Evolutionary conservation across 371 early-diverging fungal species (phyloP).

Genomic region (Mucor sp.): DNA sequence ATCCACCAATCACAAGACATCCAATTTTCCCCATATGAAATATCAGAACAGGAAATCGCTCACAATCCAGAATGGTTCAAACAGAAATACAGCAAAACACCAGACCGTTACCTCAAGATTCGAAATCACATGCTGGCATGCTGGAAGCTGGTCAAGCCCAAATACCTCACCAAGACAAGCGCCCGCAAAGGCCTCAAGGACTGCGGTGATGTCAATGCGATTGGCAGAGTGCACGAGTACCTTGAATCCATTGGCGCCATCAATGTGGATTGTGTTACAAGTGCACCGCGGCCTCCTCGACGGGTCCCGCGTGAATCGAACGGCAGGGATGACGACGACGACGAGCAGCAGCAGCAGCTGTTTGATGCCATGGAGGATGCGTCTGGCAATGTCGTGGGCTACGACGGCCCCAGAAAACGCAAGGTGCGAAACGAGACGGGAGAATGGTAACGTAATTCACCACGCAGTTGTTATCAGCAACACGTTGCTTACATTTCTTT

Average conservation of each 20-base stretch:
- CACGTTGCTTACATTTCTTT: neutral
- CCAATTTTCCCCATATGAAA: constrained; percentile 21
- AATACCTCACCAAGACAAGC: constrained; percentile 65
- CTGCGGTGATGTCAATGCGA: constrained; percentile 92
- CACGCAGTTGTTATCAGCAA: neutral
- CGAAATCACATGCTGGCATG: constrained; percentile 81
- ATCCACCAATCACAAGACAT: neutral
- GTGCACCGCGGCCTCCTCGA: constrained; percentile 39
- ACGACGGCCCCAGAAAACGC: constrained; percentile 55
- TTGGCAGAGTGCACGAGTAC: constrained; percentile 85
- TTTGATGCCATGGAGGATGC: constrained; percentile 21
- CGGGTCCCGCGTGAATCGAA: constrained; percentile 21
- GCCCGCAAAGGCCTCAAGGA: constrained; percentile 47
- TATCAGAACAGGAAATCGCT: constrained; percentile 62
- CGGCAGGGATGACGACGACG: constrained; percentile 12
- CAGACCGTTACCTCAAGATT: constrained; percentile 83
- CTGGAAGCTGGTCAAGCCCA: constrained; percentile 69
- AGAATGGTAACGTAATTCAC: neutral
- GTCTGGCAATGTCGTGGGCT: constrained; percentile 38
- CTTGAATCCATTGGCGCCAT: constrained; percentile 82
- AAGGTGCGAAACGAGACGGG: constrained; percentile 62
- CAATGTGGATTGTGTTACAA: constrained; percentile 59
- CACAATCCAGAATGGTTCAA: constrained; percentile 78
- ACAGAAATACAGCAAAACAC: constrained; percentile 78
- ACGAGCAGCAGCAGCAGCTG: neutral